A percentile compares a stretch with the other conserved stretches of the same genome.
Conservation (phyloP, 192 early-diverging fungal genomes). For the Linnemannia schmuckeri region DNA sequence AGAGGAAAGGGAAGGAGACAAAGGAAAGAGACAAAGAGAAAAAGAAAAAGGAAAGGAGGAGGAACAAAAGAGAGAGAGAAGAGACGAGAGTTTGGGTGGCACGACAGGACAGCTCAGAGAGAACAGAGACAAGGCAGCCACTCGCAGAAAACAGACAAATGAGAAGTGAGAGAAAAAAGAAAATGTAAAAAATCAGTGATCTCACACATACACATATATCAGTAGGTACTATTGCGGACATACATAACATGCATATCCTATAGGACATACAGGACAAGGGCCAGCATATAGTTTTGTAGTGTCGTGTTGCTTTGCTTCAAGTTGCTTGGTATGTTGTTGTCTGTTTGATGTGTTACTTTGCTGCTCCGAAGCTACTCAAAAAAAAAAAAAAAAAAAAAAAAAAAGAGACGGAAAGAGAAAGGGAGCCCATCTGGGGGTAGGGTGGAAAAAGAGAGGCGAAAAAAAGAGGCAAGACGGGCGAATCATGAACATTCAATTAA, state of each 20-base stretch:
- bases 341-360: background rate
- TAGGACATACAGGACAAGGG: too few species aligned
- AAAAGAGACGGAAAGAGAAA: background rate
- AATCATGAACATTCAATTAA: background rate
- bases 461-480: background rate
- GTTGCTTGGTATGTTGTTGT: background rate
- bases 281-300: too few species aligned
- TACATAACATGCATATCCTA: too few species aligned
- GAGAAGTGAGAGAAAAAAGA: too few species aligned
- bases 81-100: background rate
- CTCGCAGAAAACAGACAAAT: too few species aligned
- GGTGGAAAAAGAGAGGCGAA: background rate
- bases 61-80: background rate
- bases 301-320: background rate
- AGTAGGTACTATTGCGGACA: background rate
- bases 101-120: too few species aligned
- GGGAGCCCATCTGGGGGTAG: background rate
- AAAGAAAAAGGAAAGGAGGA: background rate
- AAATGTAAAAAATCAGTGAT: background rate
- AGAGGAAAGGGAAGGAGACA: background rate
- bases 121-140: too few species aligned
- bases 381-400: constrained; percentile 1
- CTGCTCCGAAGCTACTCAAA: background rate
- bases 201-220: background rate
- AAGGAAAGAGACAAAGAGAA: background rate